Conservation (phyloP, 208 protist genomes). For the Wallacemonas rigidus region DNA sequence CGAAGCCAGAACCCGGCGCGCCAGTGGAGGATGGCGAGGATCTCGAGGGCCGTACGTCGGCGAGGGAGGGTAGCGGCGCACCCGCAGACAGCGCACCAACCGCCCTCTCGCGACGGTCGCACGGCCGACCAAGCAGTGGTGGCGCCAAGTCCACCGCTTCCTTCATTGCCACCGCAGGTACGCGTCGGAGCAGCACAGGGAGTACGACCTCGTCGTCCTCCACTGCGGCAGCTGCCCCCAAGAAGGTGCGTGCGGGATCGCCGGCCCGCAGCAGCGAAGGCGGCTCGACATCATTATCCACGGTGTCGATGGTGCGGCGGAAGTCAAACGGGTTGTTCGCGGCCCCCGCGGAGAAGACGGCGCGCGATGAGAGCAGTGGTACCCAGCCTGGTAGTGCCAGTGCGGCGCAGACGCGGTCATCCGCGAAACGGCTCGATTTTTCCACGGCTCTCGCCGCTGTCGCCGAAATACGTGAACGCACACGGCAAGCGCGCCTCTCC, state of each 20-base stretch:
- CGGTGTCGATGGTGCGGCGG: conserved; percentile 12
- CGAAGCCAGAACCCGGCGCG: neutral
- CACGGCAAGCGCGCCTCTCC: conserved; percentile 22
- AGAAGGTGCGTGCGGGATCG: neutral
- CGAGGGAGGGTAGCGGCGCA: neutral
- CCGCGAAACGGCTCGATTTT: conserved; percentile 41
- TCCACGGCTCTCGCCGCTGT: conserved; percentile 37
- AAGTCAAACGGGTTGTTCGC: conserved; percentile 10
- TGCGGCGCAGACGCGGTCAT: neutral
- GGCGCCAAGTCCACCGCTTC: neutral
- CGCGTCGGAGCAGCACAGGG: neutral
- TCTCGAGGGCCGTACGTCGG: neutral
- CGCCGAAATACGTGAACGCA: conserved; percentile 40
- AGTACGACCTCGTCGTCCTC: neutral
- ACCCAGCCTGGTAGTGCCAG: neutral
- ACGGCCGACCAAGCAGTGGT: conserved; percentile 1
- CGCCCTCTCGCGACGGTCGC: neutral
- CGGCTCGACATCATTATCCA: neutral
- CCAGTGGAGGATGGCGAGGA: neutral
- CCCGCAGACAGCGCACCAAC: too few relatives aligned
- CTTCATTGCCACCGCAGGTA: conserved; percentile 8
- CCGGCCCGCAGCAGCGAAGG: neutral
- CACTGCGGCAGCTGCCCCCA: neutral
- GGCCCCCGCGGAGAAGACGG: neutral
- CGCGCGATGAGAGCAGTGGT: neutral